Evolutionary conservation across 805 yeast genomes (phyloP), one percentile per base, ranked within the genome.

Genomic region (Ogataea philodendri): DNA sequence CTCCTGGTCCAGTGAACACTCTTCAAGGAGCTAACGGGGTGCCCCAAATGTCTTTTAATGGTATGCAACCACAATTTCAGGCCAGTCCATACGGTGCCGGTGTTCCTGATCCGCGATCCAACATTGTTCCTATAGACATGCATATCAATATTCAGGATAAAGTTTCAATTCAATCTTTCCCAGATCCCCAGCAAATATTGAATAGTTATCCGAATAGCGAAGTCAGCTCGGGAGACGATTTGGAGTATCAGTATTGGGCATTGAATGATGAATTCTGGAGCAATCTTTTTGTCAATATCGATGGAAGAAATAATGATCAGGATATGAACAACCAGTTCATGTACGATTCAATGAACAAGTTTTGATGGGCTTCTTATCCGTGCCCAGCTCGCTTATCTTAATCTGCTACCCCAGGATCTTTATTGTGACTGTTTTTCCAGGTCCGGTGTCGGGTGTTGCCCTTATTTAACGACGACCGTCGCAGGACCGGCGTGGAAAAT

Each of bases 251-350:
- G 8, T 70, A 69, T 30, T 67, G 70, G 63, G 72, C 78, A 7
- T 55, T 80, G 22, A 77, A 76, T 39, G 88, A 81, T 49, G 88
- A 81, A 51, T 78, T 81, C 48, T 81, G 88, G 88, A 68, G 78
- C 22, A 84, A 81, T 40, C 55, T 73, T 21, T 53, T 72, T 20
- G 62, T 54, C 28, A 48, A 53, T 13, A 35, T 37, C 19, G 54
- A 52, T 24, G 40, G 35, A 18, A 47, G 34, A 11, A 38, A 44
- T 5, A 38, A 30, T n/a, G 48, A 47, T 9, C 42, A 41, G 8
- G 51, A 43, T 21, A 23, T 42, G 35, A 26, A 32, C 29, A 33
- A 37, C 9, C 32, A 37, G 8, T 31, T 26, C 22, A 38, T 41
- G 44, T 29, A 27, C 21, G 54, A 46, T 22, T 39, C 41, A 7